Conservation (phyloP, 257 asterid genomes). For the Marsdenia floribunda region DNA sequence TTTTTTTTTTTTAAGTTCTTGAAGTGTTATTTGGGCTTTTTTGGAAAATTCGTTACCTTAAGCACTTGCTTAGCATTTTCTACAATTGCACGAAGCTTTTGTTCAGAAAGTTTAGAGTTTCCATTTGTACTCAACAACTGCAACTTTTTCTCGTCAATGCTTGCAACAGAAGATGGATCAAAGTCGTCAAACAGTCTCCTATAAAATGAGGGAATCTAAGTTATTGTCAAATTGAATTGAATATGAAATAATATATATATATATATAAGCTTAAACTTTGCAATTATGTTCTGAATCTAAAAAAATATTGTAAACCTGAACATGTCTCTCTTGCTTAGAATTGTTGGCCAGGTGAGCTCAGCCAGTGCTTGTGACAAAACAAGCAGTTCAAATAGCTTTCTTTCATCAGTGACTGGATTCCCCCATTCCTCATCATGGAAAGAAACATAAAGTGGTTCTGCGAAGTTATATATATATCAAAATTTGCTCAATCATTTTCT, state of each 20-base stretch:
- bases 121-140: slow-evolving; percentile 38
- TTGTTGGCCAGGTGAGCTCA: slow-evolving; percentile 66
- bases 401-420: slow-evolving; percentile 64
- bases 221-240: background rate
- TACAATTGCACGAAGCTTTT: slow-evolving; percentile 63
- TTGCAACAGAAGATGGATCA: slow-evolving; percentile 58
- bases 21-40: background rate
- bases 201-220: background rate
- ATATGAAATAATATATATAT: background rate
- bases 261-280: background rate
- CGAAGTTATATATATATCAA: background rate
- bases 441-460: slow-evolving; percentile 57
- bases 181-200: slow-evolving; percentile 64
- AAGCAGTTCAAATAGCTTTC: slow-evolving; percentile 67
- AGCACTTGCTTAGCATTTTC: slow-evolving; percentile 67
- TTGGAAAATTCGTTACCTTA: slow-evolving; percentile 38
- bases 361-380: slow-evolving; percentile 76
- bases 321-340: slow-evolving; percentile 58
- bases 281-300: background rate
- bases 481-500: background rate
- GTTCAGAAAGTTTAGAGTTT: slow-evolving; percentile 59
- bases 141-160: slow-evolving; percentile 46
- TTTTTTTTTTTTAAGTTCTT: background rate
- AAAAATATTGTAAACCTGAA: slow-evolving; percentile 42
- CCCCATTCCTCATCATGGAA: slow-evolving; percentile 97